Conservation (phyloP, 441 rosid species). For the Populus hybrid region DNA sequence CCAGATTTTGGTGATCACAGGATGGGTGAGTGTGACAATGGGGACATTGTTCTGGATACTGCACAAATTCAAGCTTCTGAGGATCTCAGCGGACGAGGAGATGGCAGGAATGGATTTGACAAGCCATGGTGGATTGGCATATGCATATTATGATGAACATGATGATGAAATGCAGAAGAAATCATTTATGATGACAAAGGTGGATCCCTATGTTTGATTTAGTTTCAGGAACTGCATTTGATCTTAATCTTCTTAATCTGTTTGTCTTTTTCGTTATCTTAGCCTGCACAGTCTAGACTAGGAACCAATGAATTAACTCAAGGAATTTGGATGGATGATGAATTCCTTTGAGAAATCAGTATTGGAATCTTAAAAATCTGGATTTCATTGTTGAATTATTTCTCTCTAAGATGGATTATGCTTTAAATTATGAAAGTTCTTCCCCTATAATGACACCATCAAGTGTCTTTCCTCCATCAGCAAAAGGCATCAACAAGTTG, state of each 20-base stretch:
- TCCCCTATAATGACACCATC: not conserved
- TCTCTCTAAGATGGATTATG: not conserved
- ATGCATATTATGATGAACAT: slow-evolving; percentile 41
- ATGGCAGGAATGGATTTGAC: slow-evolving; percentile 59
- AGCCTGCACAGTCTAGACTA: not conserved
- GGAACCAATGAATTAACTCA: not conserved
- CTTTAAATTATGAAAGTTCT: not conserved
- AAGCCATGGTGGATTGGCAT: slow-evolving; percentile 67
- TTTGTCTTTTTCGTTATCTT: not conserved
- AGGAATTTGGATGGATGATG: not conserved
- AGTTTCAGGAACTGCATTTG: not conserved
- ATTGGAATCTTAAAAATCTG: not conserved
- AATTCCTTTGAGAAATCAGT: not conserved
- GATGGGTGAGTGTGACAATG: slow-evolving; percentile 55
- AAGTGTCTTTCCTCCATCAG: not conserved
- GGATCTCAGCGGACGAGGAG: slow-evolving; percentile 56
- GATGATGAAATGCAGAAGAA: not conserved
- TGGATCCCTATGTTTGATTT: not conserved
- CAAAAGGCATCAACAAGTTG: not conserved
- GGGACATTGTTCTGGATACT: slow-evolving; percentile 43
- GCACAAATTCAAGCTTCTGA: slow-evolving; percentile 39
- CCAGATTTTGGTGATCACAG: slow-evolving; percentile 46
- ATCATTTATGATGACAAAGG: not conserved
- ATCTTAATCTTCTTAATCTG: not conserved
- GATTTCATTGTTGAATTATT: not conserved